These are phyloP conservation scores for Penicillium sp. DNA, from an alignment of 2,329 filamentous ascomycete genomes.

Conservation along the genomic window DNA sequence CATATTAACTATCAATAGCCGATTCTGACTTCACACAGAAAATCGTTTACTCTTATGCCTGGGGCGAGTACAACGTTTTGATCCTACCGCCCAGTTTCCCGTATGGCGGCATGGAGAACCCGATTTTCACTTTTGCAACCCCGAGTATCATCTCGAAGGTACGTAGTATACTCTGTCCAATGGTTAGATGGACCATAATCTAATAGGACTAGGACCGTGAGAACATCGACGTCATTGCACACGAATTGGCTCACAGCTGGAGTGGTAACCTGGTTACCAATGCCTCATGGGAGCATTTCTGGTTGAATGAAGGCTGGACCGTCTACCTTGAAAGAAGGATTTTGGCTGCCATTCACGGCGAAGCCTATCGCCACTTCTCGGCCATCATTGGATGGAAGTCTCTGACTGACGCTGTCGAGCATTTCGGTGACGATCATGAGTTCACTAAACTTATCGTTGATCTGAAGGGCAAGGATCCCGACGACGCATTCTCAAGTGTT, in stretches of 20 bases:
- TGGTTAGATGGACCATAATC: not conserved
- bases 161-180: not conserved
- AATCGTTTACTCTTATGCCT: conserved; percentile 76
- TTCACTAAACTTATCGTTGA: conserved; percentile 86
- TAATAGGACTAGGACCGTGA: conserved; percentile 54
- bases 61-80: conserved; percentile 91
- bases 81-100: conserved; percentile 84
- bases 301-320: conserved; percentile 76
- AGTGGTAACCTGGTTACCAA: conserved; percentile 65
- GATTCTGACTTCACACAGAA: conserved; percentile 30
- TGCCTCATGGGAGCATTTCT: conserved; percentile 47
- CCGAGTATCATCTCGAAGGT: conserved; percentile 82
- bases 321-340: conserved; percentile 79
- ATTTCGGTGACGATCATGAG: conserved; percentile 73
- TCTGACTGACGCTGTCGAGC: conserved; percentile 67
- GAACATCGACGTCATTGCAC: conserved; percentile 93
- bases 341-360: conserved; percentile 55
- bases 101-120: conserved; percentile 78
- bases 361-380: conserved; percentile 81
- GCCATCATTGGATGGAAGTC: conserved; percentile 94
- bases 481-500: conserved; percentile 85
- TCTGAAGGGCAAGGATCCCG: conserved; percentile 82
- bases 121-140: conserved; percentile 88
- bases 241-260: conserved; percentile 70
- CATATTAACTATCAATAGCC: conserved; percentile 2